phyloP scores from a whole-genome alignment of 176 grass and related monocot genomes.

The Bonia amplexicaulis region DNA sequence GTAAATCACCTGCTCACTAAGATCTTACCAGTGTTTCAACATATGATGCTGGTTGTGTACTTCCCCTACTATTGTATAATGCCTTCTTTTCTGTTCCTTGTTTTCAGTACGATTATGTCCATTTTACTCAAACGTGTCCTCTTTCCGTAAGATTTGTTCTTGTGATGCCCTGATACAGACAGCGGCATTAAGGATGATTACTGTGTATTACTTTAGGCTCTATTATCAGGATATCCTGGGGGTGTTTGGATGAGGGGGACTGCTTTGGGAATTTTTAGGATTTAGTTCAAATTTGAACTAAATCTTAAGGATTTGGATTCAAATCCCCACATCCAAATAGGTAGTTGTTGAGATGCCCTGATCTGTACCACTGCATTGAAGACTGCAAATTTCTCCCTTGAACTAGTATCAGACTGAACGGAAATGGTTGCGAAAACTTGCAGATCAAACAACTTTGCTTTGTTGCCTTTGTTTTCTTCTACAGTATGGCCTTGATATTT shows the following conservation, averaged over 20 bases:
- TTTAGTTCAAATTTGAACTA: too few species aligned
- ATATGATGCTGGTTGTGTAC: not conserved
- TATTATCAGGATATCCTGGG: too few species aligned
- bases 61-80: not conserved
- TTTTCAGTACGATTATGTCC: not conserved
- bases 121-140: not conserved
- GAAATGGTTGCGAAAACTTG: not conserved
- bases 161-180: not conserved
- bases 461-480: not conserved
- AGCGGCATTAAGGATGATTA: not conserved
- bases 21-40: not conserved
- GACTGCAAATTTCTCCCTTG: not conserved
- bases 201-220: not conserved
- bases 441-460: not conserved
- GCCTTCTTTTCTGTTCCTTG: not conserved
- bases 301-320: not conserved
- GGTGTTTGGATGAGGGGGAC: not conserved
- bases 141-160: not conserved
- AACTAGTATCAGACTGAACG: not conserved
- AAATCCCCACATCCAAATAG: not conserved
- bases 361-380: not conserved
- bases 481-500: not conserved
- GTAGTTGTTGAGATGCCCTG: not conserved
- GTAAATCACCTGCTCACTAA: not conserved
- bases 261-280: not conserved